Evolutionary conservation across 2,329 filamentous ascomycete genomes (phyloP), one percentile per base, ranked within the genome.

Genomic region (Fusarium sp.): DNA sequence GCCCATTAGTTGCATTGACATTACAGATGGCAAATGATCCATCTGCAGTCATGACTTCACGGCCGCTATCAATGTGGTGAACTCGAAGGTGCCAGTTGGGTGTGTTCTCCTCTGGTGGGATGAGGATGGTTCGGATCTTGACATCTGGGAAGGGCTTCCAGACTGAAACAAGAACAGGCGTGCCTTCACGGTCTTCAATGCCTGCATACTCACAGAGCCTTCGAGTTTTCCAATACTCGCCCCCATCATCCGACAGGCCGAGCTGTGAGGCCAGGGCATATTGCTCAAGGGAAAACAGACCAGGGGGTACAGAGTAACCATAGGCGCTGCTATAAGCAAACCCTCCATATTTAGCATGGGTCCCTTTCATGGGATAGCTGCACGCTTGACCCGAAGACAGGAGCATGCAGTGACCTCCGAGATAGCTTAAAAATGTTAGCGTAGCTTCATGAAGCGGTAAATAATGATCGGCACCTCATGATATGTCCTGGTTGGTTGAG

Each of bases 261-360:
- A 95, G 85, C 73, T 92, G 90, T 4, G 89, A 92, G 61, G 92
- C 91, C 1, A 92, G 86, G 0, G 91, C 90, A 75, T 90, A 92
- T 74, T 93, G 91, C 77, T 93, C 91, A 1, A 94, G 85, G 1
- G 90, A 90, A 77, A 93, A 92, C 16, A 89, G 85, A 0, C 92
- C 91, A 0, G 91, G 91, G 0, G 91, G 91, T 0, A 93, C 91
- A 0, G 89, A 92, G 80, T 93, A 94, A 18, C 85, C 91, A 77
- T 92, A 94, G 0, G 90, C 87, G 57, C 90, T 89, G 74, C 88
- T 91, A 79, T 94, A 94, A 6, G 91, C 91, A 75, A 94, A 93
- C 64, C 88, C 86, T 50, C 91, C 91, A 77, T 94, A 94, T 75
- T 94, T 94, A 66, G 91, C 90, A 77, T 94, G 91, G 0, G 91